These are phyloP conservation scores for Acanthamoeba lenticulata DNA, from an alignment of 208 protist species.

Conservation along the genomic window DNA sequence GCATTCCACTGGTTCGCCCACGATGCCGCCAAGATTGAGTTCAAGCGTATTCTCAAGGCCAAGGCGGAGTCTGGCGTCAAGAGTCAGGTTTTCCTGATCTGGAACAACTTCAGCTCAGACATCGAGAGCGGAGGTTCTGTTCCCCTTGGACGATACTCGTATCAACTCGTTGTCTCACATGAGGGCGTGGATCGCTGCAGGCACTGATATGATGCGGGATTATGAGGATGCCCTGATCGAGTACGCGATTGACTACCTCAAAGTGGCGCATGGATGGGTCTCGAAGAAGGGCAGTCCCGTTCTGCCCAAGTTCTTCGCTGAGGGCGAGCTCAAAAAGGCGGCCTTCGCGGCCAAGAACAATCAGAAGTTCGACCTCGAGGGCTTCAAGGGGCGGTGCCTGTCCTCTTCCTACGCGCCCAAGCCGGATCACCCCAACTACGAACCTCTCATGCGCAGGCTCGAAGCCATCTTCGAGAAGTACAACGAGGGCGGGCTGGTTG, in stretches of 20 bases:
- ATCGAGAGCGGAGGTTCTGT: background rate
- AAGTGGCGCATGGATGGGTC: conserved; percentile 20
- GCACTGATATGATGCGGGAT: background rate
- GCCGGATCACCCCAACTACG: background rate
- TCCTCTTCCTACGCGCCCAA: conserved; percentile 3
- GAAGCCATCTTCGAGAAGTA: background rate
- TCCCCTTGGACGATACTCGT: background rate
- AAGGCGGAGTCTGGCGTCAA: conserved; percentile 6
- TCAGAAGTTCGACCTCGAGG: background rate
- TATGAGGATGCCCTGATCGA: conserved; percentile 17
- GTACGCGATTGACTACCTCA: conserved; percentile 24
- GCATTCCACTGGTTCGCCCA: conserved; percentile 38
- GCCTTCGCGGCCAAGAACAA: background rate
- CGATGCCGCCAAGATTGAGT: background rate
- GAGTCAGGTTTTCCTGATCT: conserved; percentile 12
- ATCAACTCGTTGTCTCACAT: too few relatives aligned
- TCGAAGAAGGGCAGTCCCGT: conserved; percentile 20
- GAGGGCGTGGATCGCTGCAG: too few relatives aligned
- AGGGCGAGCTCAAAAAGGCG: background rate
- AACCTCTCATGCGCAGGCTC: conserved; percentile 5
- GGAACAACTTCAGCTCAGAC: conserved; percentile 29
- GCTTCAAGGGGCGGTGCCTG: conserved; percentile 5
- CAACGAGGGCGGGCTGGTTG: background rate
- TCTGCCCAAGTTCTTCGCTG: background rate
- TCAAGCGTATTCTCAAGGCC: conserved; percentile 24